Percentiles rank a stretch among this genome's conserved stretches.
phyloP scores from a whole-genome alignment of 2,329 filamentous ascomycete species.

The Colletotrichum sublineola region DNA sequence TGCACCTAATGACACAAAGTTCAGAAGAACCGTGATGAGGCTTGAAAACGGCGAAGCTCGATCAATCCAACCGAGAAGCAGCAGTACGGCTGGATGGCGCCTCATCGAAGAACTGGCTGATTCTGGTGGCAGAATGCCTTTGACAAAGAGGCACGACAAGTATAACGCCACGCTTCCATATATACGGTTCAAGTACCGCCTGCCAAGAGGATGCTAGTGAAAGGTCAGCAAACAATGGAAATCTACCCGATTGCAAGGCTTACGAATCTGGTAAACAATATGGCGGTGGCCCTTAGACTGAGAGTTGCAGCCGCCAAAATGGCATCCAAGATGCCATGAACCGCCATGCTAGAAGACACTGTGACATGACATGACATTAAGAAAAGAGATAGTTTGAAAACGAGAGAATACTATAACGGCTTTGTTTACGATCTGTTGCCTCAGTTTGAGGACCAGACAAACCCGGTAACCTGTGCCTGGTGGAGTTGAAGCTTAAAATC shows the following conservation, averaged over 20 bases:
- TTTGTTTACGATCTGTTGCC: no score
- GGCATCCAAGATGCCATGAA: constrained; percentile 12
- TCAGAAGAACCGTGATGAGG: background rate
- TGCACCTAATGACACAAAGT: constrained; percentile 14
- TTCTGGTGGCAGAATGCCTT: background rate
- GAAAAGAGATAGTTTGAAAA: background rate
- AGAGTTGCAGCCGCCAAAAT: constrained; percentile 19
- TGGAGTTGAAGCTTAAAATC: constrained; percentile 1
- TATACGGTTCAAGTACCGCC: constrained; percentile 22
- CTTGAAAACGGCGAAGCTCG: background rate
- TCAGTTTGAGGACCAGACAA: no score
- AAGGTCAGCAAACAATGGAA: background rate
- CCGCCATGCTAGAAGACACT: background rate
- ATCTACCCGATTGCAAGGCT: background rate
- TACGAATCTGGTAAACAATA: constrained; percentile 32
- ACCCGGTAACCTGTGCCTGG: background rate
- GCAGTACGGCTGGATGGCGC: background rate
- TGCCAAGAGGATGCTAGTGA: constrained; percentile 28
- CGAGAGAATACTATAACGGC: background rate
- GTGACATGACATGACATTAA: background rate
- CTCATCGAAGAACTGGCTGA: background rate
- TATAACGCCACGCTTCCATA: constrained; percentile 21
- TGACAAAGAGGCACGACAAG: background rate
- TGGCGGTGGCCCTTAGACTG: background rate
- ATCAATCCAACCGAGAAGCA: constrained; percentile 25